A percentile compares a stretch with the other conserved stretches of the same genome.
Conservation (phyloP, 2,329 filamentous ascomycete genomes). For the Emmonsia crescens region DNA sequence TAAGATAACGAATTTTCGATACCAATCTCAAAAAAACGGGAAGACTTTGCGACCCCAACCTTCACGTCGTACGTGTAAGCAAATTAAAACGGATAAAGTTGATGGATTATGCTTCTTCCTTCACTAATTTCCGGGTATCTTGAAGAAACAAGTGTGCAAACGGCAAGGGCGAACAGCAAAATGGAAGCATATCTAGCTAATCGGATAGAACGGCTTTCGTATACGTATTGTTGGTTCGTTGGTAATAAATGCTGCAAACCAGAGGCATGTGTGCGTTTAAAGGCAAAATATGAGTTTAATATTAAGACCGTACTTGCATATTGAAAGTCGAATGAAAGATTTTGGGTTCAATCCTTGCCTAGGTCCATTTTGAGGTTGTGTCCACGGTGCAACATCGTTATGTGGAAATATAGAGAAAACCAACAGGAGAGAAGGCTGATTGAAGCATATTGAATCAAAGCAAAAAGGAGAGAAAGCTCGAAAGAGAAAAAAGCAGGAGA, state of each 20-base stretch:
- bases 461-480: too few species aligned
- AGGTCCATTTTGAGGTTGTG: not conserved
- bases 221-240: not conserved
- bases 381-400: too few species aligned
- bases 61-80: not conserved
- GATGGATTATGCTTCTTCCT: not conserved
- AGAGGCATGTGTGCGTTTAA: not conserved
- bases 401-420: not conserved
- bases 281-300: too few species aligned
- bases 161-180: not conserved
- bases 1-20: not conserved
- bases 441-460: not conserved
- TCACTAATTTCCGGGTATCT: not conserved
- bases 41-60: not conserved
- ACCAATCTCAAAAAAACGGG: not conserved
- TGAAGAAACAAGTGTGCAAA: not conserved
- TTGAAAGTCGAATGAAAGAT: too few species aligned
- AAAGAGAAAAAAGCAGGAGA: conserved; percentile 3
- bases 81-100: not conserved
- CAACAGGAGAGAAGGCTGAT: too few species aligned
- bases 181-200: not conserved
- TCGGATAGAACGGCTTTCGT: not conserved
- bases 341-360: not conserved
- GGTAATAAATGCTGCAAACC: not conserved
- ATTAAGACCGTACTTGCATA: too few species aligned